Evolutionary conservation across 495 filamentous ascomycete genomes (phyloP).

Genomic region (Friedmanniomyces simplex): DNA sequence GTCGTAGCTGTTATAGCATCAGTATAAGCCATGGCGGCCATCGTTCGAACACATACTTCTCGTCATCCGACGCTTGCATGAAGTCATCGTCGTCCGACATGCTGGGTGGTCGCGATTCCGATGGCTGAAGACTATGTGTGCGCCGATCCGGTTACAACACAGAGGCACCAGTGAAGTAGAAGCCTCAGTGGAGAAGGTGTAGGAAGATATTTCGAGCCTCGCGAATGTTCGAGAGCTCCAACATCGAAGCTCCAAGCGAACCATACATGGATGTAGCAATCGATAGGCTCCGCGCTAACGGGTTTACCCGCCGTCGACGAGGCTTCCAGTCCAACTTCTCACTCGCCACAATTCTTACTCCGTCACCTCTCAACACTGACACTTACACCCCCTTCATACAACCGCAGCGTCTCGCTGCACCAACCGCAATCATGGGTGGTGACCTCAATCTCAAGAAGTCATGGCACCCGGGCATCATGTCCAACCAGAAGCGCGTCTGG

Average conservation of each 20-base stretch:
- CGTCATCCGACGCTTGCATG: constrained; percentile 95
- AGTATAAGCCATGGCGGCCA: constrained; percentile 3
- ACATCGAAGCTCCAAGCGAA: background rate
- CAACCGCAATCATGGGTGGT: constrained; percentile 54
- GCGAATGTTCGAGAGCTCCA: background rate
- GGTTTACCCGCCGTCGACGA: too few species aligned
- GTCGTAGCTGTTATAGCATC: constrained; percentile 56
- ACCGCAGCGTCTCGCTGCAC: background rate
- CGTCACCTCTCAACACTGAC: background rate
- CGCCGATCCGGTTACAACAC: too few species aligned
- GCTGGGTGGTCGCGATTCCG: background rate
- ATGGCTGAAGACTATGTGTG: too few species aligned
- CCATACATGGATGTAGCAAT: too few species aligned
- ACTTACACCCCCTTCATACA: background rate
- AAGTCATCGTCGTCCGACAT: constrained; percentile 99
- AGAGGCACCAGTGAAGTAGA: too few species aligned
- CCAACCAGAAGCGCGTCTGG: constrained; percentile 77
- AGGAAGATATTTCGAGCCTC: background rate
- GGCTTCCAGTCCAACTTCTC: too few species aligned
- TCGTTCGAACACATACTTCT: constrained; percentile 46
- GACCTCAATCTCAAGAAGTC: constrained; percentile 96
- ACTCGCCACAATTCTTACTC: background rate
- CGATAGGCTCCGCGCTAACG: too few species aligned
- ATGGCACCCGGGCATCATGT: constrained; percentile 79
- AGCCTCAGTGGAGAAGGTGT: too few species aligned